phyloP scores from a whole-genome alignment of 805 yeast genomes.

The Metschnikowia cerradonensis region DNA sequence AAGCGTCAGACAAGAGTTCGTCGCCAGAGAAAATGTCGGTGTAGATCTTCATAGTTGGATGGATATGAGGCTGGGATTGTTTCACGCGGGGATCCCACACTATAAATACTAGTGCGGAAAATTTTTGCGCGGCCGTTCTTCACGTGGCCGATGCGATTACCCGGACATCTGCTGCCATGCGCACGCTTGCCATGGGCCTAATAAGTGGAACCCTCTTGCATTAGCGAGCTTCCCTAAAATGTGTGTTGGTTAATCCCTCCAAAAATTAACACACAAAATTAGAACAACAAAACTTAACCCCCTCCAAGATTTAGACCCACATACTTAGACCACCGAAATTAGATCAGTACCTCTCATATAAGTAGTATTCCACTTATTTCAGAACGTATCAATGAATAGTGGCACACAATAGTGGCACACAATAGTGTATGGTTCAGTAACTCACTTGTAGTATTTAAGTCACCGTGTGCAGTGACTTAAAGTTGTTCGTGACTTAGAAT shows the following conservation, averaged over 20 bases:
- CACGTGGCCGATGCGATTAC: slow-evolving; percentile 18
- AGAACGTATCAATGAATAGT: no score
- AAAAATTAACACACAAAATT: no score
- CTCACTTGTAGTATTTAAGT: no score
- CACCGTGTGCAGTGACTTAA: no score
- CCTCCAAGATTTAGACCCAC: no score
- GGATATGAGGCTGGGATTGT: neutral
- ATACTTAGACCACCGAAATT: no score
- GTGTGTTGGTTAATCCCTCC: no score
- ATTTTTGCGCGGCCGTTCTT: slow-evolving; percentile 7
- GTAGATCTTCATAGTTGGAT: slow-evolving; percentile 37
- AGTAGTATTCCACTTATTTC: no score
- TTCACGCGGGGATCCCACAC: neutral
- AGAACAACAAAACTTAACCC: no score
- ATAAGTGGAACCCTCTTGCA: neutral
- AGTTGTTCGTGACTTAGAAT: no score
- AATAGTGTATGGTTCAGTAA: neutral
- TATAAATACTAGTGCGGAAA: slow-evolving; percentile 14
- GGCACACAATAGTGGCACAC: neutral
- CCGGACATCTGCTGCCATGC: slow-evolving; percentile 8
- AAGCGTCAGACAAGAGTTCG: slow-evolving; percentile 96
- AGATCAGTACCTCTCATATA: no score
- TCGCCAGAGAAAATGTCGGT: slow-evolving; percentile 86
- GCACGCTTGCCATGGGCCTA: neutral
- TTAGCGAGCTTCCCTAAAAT: neutral